Evolutionary conservation across 2,329 filamentous ascomycete species (phyloP).

Genomic region (Epichloe festucae): DNA sequence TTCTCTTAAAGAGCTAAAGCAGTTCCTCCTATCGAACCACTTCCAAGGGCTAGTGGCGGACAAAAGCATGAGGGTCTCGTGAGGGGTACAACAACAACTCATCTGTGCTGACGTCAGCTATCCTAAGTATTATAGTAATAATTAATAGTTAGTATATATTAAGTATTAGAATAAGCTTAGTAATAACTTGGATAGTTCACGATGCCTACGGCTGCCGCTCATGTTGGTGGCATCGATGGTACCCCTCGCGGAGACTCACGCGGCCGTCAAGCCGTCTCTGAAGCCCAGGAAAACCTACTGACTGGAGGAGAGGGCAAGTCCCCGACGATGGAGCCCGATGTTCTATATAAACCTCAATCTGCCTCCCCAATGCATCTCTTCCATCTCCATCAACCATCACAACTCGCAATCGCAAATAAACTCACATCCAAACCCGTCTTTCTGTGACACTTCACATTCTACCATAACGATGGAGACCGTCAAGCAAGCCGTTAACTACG

Average conservation of each 20-base stretch:
- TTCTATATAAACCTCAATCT: constrained; percentile 3
- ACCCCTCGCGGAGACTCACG: no score
- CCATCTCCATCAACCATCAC: neutral
- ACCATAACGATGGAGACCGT: constrained; percentile 32
- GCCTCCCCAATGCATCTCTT: neutral
- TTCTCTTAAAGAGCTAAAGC: no score
- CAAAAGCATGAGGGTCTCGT: no score
- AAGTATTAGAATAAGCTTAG: no score
- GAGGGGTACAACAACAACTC: no score
- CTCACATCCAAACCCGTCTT: constrained; percentile 1
- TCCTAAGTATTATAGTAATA: no score
- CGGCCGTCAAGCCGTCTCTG: no score
- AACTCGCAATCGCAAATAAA: constrained; percentile 9
- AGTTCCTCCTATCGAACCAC: neutral
- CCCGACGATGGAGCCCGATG: neutral
- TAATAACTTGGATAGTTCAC: neutral
- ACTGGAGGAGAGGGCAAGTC: neutral
- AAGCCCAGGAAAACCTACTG: no score
- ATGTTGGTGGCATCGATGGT: neutral
- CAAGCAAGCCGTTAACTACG: constrained; percentile 56
- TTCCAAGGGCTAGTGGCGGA: neutral
- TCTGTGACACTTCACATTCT: constrained; percentile 6
- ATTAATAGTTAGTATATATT: no score
- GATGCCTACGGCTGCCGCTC: neutral
- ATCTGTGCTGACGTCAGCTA: neutral